Percentiles rank a stretch among this genome's conserved stretches.
These are phyloP conservation scores for Zygotorulaspora mrakii DNA, from an alignment of 1,139 yeast species.

Conservation along the genomic window DNA sequence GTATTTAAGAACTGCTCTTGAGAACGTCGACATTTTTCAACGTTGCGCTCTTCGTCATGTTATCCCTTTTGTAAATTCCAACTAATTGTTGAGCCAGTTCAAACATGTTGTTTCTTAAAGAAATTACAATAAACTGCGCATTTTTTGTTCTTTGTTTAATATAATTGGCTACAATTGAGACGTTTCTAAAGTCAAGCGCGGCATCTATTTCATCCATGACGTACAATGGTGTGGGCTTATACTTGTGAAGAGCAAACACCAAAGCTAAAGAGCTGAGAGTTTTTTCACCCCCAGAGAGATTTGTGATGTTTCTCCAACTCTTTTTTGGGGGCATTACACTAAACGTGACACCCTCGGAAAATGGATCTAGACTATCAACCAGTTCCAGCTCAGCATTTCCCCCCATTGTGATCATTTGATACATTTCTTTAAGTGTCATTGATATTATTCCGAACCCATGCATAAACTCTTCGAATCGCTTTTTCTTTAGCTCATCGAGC, in stretches of 20 bases:
- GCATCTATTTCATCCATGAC: constrained; percentile 99
- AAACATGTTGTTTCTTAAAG: constrained; percentile 94
- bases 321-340: constrained; percentile 99
- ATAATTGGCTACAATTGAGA: constrained; percentile 94
- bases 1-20: constrained; percentile 5
- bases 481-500: constrained; percentile 68
- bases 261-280: constrained; percentile 91
- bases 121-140: constrained; percentile 94
- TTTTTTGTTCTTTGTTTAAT: constrained; percentile 92
- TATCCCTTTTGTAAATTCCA: constrained; percentile 90
- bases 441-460: constrained; percentile 86
- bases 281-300: constrained; percentile 96
- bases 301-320: constrained; percentile 93
- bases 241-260: constrained; percentile 93
- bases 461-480: constrained; percentile 86
- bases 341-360: constrained; percentile 91
- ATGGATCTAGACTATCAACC: constrained; percentile 96
- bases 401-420: constrained; percentile 98
- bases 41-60: constrained; percentile 84
- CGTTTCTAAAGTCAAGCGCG: constrained; percentile 94
- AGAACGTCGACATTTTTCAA: constrained; percentile 57
- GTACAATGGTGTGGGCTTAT: constrained; percentile 94
- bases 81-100: constrained; percentile 91
- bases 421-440: constrained; percentile 89
- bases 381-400: constrained; percentile 97